Base-by-base conservation (phyloP, 768 basidiomycete species). In the Coprinopsis cinerea region DNA sequence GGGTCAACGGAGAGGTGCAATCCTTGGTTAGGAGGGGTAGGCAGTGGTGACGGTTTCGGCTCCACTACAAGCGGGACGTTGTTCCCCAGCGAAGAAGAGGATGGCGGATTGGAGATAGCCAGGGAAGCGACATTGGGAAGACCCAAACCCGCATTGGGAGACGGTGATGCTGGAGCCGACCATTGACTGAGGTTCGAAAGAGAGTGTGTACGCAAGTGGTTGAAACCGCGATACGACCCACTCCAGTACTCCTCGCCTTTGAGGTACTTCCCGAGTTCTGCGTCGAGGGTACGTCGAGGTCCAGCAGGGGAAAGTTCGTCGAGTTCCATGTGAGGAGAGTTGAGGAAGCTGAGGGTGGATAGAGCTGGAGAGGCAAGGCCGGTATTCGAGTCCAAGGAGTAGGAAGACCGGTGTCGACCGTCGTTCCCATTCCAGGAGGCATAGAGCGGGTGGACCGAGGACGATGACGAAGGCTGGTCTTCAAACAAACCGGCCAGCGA, bases 401-500 rank as follows among this genome's bases (percentile, higher is more conserved):
- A 61, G 46, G 69, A 57, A 6, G 59, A 52, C 53, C 64, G 36
- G 53, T 58, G 55, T 11, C 51, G 54, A 27, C 54, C 52, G 41
- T 64, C 64, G 41, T 48, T 58, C n/a, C n/a, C n/a, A n/a, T n/a
- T n/a, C 65, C 65, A 36, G 48, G 67, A 54, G 53, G 64, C 49
- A 55, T 68, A 57, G 58, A 67, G 62, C 53, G 67, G 61, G 55
- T 64, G 40, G 53, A 58, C 23, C 34, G 54, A 49, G 10, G 52
- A 45, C n/a, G 27, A 41, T 2, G 51, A 47, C 20, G 55, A 54
- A 13, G 55, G 23, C 50, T 45, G 24, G 53, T 59, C 58, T 18
- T 82, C 78, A 54, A 87, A 87, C 5, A 86, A 65, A 11, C 82
- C 83, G 27, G 85, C 71, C 22, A 86, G 77, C 10, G 78, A 79